phyloP scores from a whole-genome alignment of 495 filamentous ascomycete species.

The Trichocladium antarcticum region DNA sequence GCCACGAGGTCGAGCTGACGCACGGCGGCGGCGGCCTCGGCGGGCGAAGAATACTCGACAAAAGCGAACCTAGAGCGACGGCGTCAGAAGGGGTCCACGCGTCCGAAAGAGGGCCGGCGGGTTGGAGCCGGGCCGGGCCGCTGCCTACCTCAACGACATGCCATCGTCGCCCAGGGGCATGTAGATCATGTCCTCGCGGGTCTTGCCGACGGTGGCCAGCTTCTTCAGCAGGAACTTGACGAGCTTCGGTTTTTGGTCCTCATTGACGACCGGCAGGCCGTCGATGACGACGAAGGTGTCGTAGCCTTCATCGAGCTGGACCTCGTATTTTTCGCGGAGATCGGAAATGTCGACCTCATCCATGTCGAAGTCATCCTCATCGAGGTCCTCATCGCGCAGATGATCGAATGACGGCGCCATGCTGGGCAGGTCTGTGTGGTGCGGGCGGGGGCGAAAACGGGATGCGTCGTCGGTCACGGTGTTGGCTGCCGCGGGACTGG shows the following conservation, averaged over 20 bases:
- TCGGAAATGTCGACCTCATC: slow-evolving; percentile 94
- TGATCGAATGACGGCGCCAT: slow-evolving; percentile 52
- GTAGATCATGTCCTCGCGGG: slow-evolving; percentile 73
- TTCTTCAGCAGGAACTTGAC: slow-evolving; percentile 90
- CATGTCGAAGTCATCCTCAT: slow-evolving; percentile 80
- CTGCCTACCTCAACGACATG: slow-evolving; percentile 64
- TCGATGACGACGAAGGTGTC: slow-evolving; percentile 94
- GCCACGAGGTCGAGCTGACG: slow-evolving; percentile 71
- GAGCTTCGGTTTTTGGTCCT: slow-evolving; percentile 77
- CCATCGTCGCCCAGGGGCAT: slow-evolving; percentile 83
- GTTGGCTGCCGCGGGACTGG: slow-evolving; percentile 16
- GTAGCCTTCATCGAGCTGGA: slow-evolving; percentile 87
- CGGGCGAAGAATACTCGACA: slow-evolving; percentile 88
- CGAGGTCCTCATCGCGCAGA: slow-evolving; percentile 56
- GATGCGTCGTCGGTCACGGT: neutral
- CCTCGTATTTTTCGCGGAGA: slow-evolving; percentile 83
- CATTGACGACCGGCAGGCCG: slow-evolving; percentile 74
- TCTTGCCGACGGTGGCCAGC: slow-evolving; percentile 70
- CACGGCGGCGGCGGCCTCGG: slow-evolving; percentile 77
- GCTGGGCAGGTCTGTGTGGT: slow-evolving; percentile 25
- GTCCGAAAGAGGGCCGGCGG: neutral
- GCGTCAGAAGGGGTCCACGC: slow-evolving; percentile 7
- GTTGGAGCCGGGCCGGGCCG: neutral
- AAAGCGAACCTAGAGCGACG: slow-evolving; percentile 62
- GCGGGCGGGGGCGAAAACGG: slow-evolving; percentile 6